Conservation (phyloP, 345 rosid genomes). For the Linum trigynum region DNA sequence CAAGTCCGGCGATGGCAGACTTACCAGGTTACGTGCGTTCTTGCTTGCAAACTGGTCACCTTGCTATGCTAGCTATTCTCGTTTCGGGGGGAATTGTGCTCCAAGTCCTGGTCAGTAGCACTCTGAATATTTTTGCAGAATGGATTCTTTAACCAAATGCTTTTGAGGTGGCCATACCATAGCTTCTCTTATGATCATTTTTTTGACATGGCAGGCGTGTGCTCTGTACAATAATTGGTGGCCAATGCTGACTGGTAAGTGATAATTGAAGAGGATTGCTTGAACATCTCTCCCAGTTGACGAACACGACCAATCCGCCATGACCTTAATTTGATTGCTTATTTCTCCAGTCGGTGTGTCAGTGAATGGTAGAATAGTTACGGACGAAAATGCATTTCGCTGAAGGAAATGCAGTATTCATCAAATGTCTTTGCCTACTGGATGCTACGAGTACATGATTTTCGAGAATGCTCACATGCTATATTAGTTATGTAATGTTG, state of each 20-base stretch:
- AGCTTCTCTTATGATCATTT: conserved; percentile 5
- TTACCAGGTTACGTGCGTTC: conserved; percentile 59
- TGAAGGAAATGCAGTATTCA: too few relatives aligned
- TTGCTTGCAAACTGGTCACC: conserved; percentile 76
- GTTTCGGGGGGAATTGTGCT: conserved; percentile 79
- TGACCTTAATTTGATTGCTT: background rate
- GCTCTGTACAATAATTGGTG: conserved; percentile 92
- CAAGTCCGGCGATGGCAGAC: conserved; percentile 47
- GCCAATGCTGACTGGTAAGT: conserved; percentile 85
- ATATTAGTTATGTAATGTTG: background rate
- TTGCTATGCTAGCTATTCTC: conserved; percentile 73
- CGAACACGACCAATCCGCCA: background rate
- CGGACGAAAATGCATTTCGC: too few relatives aligned
- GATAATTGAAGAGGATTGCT: background rate
- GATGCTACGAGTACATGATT: background rate
- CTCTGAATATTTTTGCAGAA: background rate
- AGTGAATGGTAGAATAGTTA: too few relatives aligned
- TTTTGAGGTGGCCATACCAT: background rate
- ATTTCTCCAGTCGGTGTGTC: too few relatives aligned
- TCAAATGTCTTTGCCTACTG: too few relatives aligned
- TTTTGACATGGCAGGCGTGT: conserved; percentile 59
- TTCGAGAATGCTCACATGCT: background rate
- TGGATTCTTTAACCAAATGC: background rate
- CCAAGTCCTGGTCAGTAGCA: conserved; percentile 67
- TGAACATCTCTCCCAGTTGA: background rate